These are phyloP conservation scores for Diutina neorugosa DNA, from an alignment of 1,139 yeast species.

Conservation along the genomic window DNA sequence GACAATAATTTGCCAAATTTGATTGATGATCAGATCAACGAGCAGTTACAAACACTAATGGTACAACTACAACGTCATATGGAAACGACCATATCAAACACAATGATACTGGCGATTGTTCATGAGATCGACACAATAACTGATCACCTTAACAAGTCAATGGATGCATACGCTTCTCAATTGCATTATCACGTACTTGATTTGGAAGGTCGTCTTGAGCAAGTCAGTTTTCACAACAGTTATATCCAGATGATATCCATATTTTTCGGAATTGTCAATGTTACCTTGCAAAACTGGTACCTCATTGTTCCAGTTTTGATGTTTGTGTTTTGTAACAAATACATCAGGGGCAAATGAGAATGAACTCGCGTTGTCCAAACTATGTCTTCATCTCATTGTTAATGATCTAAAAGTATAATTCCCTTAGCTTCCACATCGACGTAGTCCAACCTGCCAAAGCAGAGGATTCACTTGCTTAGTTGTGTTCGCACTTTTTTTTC, in stretches of 20 bases:
- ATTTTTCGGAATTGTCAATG: background rate
- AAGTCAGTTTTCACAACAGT: background rate
- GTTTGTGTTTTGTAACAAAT: background rate
- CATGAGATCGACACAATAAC: background rate
- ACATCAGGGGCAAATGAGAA: background rate
- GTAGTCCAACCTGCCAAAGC: no score
- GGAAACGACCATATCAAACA: background rate
- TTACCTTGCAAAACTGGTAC: background rate
- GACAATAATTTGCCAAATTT: background rate
- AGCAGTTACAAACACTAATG: background rate
- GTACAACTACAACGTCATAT: background rate
- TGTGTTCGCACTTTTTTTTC: background rate
- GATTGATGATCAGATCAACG: background rate
- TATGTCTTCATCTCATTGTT: no score
- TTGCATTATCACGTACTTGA: background rate
- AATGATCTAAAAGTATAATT: no score
- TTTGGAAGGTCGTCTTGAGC: background rate
- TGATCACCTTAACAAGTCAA: background rate
- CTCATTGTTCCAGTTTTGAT: background rate
- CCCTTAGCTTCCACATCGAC: no score
- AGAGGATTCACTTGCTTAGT: background rate
- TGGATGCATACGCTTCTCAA: background rate
- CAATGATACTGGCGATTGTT: background rate
- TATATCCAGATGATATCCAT: background rate
- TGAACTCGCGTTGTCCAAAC: background rate